A percentile compares a stretch with the other conserved stretches of the same genome.
phyloP scores from a whole-genome alignment of 2,329 filamentous ascomycete genomes.

The Thelonectria olida region DNA sequence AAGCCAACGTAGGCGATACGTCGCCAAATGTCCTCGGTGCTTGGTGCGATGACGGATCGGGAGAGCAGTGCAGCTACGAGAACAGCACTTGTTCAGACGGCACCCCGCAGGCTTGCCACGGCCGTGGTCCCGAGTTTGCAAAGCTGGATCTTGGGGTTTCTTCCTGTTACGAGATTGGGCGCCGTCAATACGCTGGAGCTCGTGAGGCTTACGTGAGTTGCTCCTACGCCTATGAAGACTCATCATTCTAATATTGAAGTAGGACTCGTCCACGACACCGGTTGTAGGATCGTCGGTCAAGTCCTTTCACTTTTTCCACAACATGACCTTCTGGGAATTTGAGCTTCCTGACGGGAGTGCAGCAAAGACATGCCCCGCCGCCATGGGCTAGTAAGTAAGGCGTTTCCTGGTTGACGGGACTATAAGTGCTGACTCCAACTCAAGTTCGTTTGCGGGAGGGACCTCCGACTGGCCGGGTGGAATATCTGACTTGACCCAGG shows the following conservation, averaged over 20 bases:
- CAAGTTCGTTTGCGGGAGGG: slow-evolving; percentile 88
- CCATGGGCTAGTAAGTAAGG: slow-evolving; percentile 91
- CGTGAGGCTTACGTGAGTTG: slow-evolving; percentile 51
- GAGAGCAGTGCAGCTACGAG: slow-evolving; percentile 74
- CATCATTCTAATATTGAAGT: slow-evolving; percentile 49
- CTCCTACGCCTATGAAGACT: not conserved
- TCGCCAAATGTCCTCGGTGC: slow-evolving; percentile 88
- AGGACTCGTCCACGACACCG: slow-evolving; percentile 57
- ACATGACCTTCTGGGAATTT: slow-evolving; percentile 82
- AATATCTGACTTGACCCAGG: slow-evolving; percentile 92
- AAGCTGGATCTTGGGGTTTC: slow-evolving; percentile 75
- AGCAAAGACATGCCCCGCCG: slow-evolving; percentile 83
- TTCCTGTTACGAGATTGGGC: slow-evolving; percentile 80
- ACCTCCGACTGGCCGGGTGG: slow-evolving; percentile 94
- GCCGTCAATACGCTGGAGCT: slow-evolving; percentile 73
- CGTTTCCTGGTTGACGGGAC: too few relatives aligned
- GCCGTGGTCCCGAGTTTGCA: slow-evolving; percentile 74
- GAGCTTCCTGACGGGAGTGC: slow-evolving; percentile 74
- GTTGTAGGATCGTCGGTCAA: slow-evolving; percentile 74
- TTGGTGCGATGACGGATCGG: slow-evolving; percentile 87
- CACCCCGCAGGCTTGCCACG: slow-evolving; percentile 76
- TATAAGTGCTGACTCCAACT: too few relatives aligned
- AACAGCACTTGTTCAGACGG: slow-evolving; percentile 85
- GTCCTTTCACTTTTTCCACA: slow-evolving; percentile 85
- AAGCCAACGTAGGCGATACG: slow-evolving; percentile 91